Evolutionary conservation across 441 rosid species (phyloP), one percentile per base, ranked within the genome.

Genomic region (Arabidopsis lyrata): DNA sequence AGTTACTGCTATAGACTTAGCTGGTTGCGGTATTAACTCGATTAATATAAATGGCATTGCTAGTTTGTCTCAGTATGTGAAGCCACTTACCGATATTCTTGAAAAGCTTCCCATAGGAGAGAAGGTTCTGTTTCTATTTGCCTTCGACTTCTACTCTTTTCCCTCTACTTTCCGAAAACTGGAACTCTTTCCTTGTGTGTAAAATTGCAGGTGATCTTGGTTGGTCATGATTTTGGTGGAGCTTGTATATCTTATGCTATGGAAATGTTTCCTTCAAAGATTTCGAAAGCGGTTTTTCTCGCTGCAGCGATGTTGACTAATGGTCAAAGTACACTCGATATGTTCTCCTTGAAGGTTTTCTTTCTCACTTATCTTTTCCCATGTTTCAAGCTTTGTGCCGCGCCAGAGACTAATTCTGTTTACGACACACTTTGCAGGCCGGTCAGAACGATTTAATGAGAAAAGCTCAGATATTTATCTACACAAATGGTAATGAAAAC

Each of bases 161-260:
- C 60, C 8, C 53, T 38, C 35, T 63, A 10, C 34, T 14, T 45
- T 65, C 5, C 38, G 31, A 67, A 60, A 38, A 8, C 56, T 70
- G 44, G n/a, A 61, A 42, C 14, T 60, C 12, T 44, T 67, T 27
- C 0, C 3, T 22, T 22, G 24, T 22, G 24, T 76, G n/a, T 34
- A 27, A 53, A 70, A 35, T 58, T 53, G 85, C 84, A 94, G 98
- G 96, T 89, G 76, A 85, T 94, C 57, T 83, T 94, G 90, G 96
- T 86, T 8, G 97, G 97, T 24, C 99, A 95, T 24, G 97, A 95
- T 83, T 87, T 95, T 73, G 99, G 97, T 49, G 99, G 99, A 69
- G 90, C 97, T 36, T 90, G 99, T 72, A 68, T 88, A 66, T 89
- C 96, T 9, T 86, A 86, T 65, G 91, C 86, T 47, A 90, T 92